Conservation (phyloP, 2,329 filamentous ascomycete species). For the Sodiomyces alkalinus region DNA sequence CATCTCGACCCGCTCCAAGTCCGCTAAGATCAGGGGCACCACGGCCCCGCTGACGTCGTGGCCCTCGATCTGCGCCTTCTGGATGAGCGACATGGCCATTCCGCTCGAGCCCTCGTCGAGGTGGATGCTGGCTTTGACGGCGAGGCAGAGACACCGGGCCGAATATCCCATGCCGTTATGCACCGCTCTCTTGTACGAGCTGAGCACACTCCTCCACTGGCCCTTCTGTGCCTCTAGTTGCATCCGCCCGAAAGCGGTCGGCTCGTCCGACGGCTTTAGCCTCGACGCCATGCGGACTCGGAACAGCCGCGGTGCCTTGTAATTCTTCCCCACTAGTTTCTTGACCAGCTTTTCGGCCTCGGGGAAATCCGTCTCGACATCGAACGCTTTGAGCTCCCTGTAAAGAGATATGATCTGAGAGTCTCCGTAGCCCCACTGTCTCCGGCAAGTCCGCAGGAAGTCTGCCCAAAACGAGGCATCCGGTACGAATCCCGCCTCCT, state of each 20-base stretch:
- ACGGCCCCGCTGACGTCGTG: slow-evolving; percentile 24
- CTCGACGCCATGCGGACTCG: slow-evolving; percentile 8
- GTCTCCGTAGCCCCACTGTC: slow-evolving; percentile 22
- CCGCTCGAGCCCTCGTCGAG: slow-evolving; percentile 13
- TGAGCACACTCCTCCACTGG: slow-evolving; percentile 17
- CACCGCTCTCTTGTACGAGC: slow-evolving; percentile 22
- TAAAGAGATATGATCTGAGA: slow-evolving; percentile 18
- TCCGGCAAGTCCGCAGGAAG: slow-evolving; percentile 21
- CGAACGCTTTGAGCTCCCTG: slow-evolving; percentile 14
- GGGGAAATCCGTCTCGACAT: slow-evolving; percentile 10
- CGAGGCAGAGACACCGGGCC: slow-evolving; percentile 28
- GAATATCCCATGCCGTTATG: slow-evolving; percentile 20
- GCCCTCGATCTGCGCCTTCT: slow-evolving; percentile 21
- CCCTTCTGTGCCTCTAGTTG: slow-evolving; percentile 19
- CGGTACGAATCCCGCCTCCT: slow-evolving; percentile 17
- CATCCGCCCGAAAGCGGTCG: slow-evolving; percentile 23
- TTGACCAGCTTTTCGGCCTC: slow-evolving; percentile 5
- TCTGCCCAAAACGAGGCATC: slow-evolving; percentile 22
- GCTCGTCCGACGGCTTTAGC: slow-evolving; percentile 12
- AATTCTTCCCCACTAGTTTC: too few relatives aligned
- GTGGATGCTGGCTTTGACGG: slow-evolving; percentile 26
- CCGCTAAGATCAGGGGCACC: slow-evolving; percentile 22
- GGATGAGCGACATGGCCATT: slow-evolving; percentile 23
- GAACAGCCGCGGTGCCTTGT: too few relatives aligned
- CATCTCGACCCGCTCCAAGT: slow-evolving; percentile 18